Conservation (phyloP, 1,284 basidiomycete species). For the Xerocomus nothofagi region DNA sequence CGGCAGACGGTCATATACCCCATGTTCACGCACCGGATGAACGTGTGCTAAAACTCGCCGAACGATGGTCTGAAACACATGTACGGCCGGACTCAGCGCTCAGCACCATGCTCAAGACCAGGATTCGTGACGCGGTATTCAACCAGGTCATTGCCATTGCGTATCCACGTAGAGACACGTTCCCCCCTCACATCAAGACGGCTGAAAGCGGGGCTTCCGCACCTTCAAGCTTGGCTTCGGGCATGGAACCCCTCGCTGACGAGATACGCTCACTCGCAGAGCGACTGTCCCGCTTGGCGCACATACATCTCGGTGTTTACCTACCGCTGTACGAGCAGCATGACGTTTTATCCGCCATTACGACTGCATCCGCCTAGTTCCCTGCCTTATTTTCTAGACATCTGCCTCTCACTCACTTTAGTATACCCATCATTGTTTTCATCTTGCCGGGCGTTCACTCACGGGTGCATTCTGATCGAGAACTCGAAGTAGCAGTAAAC, state of each 20-base stretch:
- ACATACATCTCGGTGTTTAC: conserved; percentile 74
- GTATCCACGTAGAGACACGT: conserved; percentile 44
- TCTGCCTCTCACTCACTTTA: conserved; percentile 16
- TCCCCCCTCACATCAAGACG: conserved; percentile 29
- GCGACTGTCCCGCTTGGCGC: conserved; percentile 65
- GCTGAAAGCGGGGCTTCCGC: conserved; percentile 10
- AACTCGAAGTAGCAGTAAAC: conserved; percentile 32
- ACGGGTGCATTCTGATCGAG: conserved; percentile 26
- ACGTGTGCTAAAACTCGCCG: conserved; percentile 54
- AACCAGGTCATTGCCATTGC: conserved; percentile 54
- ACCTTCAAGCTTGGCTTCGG: conserved; percentile 42
- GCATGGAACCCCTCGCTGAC: conserved; percentile 67
- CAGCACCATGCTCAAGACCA: conserved; percentile 57
- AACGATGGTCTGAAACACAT: conserved; percentile 64
- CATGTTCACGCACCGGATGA: conserved; percentile 46
- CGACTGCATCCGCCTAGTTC: conserved; percentile 23
- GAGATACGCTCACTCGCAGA: conserved; percentile 70
- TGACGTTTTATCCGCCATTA: conserved; percentile 44
- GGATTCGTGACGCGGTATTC: conserved; percentile 65
- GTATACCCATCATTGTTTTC: conserved; percentile 34
- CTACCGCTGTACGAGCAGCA: conserved; percentile 70
- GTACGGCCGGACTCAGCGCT: conserved; percentile 57
- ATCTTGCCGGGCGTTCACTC: conserved; percentile 30
- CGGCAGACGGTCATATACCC: conserved; percentile 11
- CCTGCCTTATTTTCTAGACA: conserved; percentile 25